Conservation (phyloP, 257 asterid genomes). For the Plantago ovata region DNA sequence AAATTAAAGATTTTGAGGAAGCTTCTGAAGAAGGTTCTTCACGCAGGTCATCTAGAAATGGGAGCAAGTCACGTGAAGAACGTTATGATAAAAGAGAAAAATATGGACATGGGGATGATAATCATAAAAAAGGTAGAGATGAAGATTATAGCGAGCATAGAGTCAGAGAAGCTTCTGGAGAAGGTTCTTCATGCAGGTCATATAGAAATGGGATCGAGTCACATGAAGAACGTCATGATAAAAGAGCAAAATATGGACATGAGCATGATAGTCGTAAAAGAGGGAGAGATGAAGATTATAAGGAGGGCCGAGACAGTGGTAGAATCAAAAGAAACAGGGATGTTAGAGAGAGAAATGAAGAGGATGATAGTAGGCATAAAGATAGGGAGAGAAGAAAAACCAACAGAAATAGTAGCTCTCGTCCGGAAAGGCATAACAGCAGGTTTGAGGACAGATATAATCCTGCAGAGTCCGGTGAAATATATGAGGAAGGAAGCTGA, state of each 20-base stretch:
- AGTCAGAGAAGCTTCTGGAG: no score
- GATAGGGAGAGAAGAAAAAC: constrained; percentile 25
- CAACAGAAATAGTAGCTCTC: constrained; percentile 27
- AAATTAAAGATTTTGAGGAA: constrained; percentile 24
- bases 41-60: constrained; percentile 32
- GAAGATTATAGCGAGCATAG: constrained; percentile 33
- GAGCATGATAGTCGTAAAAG: constrained; percentile 38
- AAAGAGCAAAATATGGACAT: constrained; percentile 28
- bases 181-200: no score
- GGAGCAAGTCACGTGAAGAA: constrained; percentile 31
- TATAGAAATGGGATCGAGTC: no score
- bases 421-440: constrained; percentile 18
- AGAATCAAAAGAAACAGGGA: constrained; percentile 30
- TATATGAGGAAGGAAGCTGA: constrained; percentile 19
- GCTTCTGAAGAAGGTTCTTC: constrained; percentile 27
- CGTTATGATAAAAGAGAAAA: constrained; percentile 26
- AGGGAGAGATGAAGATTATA: constrained; percentile 35
- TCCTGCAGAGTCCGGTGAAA: constrained; percentile 47
- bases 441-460: constrained; percentile 73
- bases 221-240: constrained; percentile 19
- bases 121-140: constrained; percentile 39
- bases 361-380: constrained; percentile 13
- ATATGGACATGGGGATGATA: constrained; percentile 33
- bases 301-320: constrained; percentile 30
- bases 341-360: constrained; percentile 27